A percentile compares a stretch with the other conserved stretches of the same genome.
These are phyloP conservation scores for Debaryomyces nepalensis DNA, from an alignment of 1,139 yeast species.

Conservation along the genomic window DNA sequence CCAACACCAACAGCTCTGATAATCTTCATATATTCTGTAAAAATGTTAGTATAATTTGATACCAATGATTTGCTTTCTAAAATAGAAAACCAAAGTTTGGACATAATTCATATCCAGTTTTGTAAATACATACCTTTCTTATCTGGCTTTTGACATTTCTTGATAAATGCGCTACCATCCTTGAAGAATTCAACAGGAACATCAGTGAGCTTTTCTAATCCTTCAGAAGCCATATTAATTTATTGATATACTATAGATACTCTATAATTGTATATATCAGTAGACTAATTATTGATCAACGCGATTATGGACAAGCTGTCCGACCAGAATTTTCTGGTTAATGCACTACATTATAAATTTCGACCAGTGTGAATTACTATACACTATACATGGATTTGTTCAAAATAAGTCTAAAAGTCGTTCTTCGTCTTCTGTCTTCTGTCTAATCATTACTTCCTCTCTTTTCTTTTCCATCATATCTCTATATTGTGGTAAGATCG, in stretches of 20 bases:
- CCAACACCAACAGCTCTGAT: constrained; percentile 97
- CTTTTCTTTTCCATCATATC: constrained; percentile 33
- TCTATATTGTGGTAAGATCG: constrained; percentile 28
- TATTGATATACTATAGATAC: constrained; percentile 1
- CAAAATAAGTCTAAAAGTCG: constrained; percentile 40
- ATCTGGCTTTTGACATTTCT: constrained; percentile 93
- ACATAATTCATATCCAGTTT: neutral
- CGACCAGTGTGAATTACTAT: neutral
- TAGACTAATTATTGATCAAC: constrained; percentile 10
- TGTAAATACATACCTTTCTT: constrained; percentile 60
- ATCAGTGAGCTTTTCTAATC: constrained; percentile 83
- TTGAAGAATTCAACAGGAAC: constrained; percentile 89
- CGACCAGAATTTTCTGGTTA: constrained; percentile 5
- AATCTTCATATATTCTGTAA: constrained; percentile 77
- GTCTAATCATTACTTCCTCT: constrained; percentile 32
- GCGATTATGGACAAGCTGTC: constrained; percentile 13
- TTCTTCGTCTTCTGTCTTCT: constrained; percentile 36
- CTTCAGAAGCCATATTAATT: constrained; percentile 55
- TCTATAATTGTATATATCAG: neutral
- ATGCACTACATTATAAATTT: constrained; percentile 1
- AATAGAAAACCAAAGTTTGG: neutral
- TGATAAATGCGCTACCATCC: constrained; percentile 87
- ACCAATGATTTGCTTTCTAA: neutral
- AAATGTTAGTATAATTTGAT: constrained; percentile 29
- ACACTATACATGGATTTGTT: constrained; percentile 1